Evolutionary conservation across 1,139 yeast genomes (phyloP), one percentile per base, ranked within the genome.

Genomic region (Pichiaceae sp.): DNA sequence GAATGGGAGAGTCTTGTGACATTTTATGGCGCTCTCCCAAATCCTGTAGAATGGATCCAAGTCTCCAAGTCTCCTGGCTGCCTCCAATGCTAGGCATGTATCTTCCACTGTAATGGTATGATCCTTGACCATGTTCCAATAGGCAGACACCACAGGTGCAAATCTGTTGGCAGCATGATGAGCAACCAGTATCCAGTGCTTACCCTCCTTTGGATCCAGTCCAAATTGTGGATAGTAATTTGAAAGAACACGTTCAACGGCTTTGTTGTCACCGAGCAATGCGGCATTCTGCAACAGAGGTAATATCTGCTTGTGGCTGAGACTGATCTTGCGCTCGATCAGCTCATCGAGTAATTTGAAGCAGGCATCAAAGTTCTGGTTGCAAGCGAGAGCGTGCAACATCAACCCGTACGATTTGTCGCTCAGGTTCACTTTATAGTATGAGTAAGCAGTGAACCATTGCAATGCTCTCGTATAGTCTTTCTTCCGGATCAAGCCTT

Each of bases 381-480:
- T 44, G 14, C 61, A 62, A n/a, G 70, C 56, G 33, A 66, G 55
- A 1, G 64, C 58, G 19, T 56, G 53, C 29, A 76, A 54, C 47
- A 75, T 56, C 11, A 68, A 51, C 3, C 63, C 56, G 42, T 69
- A 70, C 1, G 73, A 54, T 12, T 53, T 49, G 0, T 65, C 42
- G 4, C 64, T 53, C 2, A 72, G 68, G 11, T 48, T 34, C 7
- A 70, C 44, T 3, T 60, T 58, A 42, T 57, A 60, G 36, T 57
- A 50, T 14, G 58, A 51, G 54, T 70, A 63, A 16, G 61, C 56
- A 21, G 64, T 58, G 44, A 66, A 74, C 47, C 66, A 61, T 26
- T 54, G 49, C 21, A 63, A 52, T 6, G 72, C 80, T 17, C 66
- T 70, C 0, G 59, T 56, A 20, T 64, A 53, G 35, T 79, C 70